Conservation (phyloP, 2,329 filamentous ascomycete species). For the Annulohypoxylon truncatum region DNA sequence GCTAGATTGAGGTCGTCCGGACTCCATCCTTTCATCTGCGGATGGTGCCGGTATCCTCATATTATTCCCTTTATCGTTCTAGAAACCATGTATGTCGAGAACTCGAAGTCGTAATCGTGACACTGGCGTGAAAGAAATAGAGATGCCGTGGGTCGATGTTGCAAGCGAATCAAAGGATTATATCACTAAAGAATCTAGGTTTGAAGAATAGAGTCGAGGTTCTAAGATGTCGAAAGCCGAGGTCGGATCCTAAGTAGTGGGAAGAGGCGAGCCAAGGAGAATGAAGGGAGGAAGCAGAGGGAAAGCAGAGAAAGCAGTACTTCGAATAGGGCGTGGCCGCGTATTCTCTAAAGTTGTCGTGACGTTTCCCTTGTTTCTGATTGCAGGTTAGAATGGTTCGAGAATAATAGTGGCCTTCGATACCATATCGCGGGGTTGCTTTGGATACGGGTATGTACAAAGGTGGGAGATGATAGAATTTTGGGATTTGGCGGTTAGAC, state of each 20-base stretch:
- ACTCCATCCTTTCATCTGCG: constrained; percentile 39
- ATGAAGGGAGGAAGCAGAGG: constrained; percentile 6
- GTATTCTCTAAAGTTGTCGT: not conserved
- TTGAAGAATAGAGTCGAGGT: constrained; percentile 10
- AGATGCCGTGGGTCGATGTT: constrained; percentile 1
- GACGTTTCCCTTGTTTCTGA: not conserved
- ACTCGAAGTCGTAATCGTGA: not conserved
- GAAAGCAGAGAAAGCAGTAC: not conserved
- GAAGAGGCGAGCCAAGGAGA: constrained; percentile 3
- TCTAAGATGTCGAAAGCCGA: not conserved
- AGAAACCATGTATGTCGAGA: constrained; percentile 29
- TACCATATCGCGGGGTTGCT: constrained; percentile 3
- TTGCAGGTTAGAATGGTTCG: not conserved
- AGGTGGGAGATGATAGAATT: not conserved
- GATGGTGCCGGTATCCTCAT: constrained; percentile 38
- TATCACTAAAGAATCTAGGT: not conserved
- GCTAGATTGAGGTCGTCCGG: constrained; percentile 53
- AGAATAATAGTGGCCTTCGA: not conserved
- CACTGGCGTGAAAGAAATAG: constrained; percentile 12
- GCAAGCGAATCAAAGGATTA: constrained; percentile 2
- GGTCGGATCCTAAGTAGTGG: not conserved
- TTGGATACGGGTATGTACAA: constrained; percentile 12
- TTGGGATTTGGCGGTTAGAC: not conserved
- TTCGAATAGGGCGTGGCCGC: constrained; percentile 5
- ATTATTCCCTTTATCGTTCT: constrained; percentile 12